Evolutionary conservation across 1,139 yeast species (phyloP).

Genomic region (Nakaseomyces sp.): DNA sequence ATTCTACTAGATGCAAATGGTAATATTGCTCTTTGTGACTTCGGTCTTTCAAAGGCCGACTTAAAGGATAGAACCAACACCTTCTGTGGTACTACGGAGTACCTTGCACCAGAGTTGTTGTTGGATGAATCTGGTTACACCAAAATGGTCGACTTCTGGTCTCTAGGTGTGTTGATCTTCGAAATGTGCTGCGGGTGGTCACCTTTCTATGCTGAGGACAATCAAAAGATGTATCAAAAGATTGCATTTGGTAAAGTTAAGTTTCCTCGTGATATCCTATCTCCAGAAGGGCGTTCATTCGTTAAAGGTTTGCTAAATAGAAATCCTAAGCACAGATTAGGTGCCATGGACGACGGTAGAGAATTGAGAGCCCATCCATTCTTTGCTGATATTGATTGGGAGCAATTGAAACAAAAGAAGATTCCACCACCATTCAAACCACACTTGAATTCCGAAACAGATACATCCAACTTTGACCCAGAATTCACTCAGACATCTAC

Average conservation of each 20-base stretch:
- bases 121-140: constrained; percentile 79
- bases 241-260: constrained; percentile 96
- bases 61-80: constrained; percentile 92
- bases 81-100: constrained; percentile 95
- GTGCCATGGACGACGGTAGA: constrained; percentile 83
- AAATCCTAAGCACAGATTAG: constrained; percentile 89
- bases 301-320: constrained; percentile 91
- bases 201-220: constrained; percentile 95
- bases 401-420: constrained; percentile 61
- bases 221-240: constrained; percentile 97
- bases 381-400: constrained; percentile 88
- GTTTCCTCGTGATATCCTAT: constrained; percentile 89
- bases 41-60: constrained; percentile 92
- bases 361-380: constrained; percentile 88
- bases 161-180: constrained; percentile 69
- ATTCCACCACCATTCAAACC: constrained; percentile 98
- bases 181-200: constrained; percentile 99
- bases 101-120: constrained; percentile 72
- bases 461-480: constrained; percentile 93
- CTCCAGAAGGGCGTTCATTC: constrained; percentile 86
- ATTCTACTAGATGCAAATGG: constrained; percentile 92
- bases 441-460: constrained; percentile 80
- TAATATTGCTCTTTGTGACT: constrained; percentile 92
- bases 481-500: constrained; percentile 92
- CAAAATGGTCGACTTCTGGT: constrained; percentile 84